Evolutionary conservation across 2,329 filamentous ascomycete species (phyloP), one percentile per base, ranked within the genome.

Genomic region (Fusarium sp.): DNA sequence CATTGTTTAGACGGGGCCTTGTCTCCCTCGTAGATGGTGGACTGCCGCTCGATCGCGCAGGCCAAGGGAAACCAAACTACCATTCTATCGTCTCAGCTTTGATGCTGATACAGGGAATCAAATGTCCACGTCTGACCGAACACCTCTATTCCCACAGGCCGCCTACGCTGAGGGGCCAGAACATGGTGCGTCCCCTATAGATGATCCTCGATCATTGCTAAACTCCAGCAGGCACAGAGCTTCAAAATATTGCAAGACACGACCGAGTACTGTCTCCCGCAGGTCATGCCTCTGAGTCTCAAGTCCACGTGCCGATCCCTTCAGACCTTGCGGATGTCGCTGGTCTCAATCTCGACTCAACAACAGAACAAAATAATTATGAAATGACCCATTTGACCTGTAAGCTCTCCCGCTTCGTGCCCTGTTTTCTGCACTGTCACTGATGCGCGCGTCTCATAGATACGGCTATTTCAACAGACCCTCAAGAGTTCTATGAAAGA

Each of bases 141-240:
- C 18, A 12, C 50, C 35, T 29, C 20, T 53, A n/a, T 4, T 41
- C 25, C 2, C 25, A 14, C 25, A 17, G 6, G 1, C 8, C 15
- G 3, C n/a, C 5, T 7, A 15, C 6, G 6, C 0, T 15, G 10
- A 55, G 5, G n/a, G 7, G 9, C 2, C 15, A 3, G 27, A 44
- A 11, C 3, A 44, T 12, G 38, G 52, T 55, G 0, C 12, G 38
- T 22, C 22, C 22, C 22, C 22, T 22, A 22, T 2, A 6, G 3
- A 12, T 1, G 18, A 10, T 7, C 1, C 4, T 6, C 0, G 3
- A 4, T 11, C 2, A 10, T n/a, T 15, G 25, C 38, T 55, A 5
- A 55, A 7, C 7, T 1, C 4, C 9, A 2, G 13, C 12, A 25
- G n/a, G 38, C 15, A 22, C n/a, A 11, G 52, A 55, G 17, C 27